Evolutionary conservation across 2,329 filamentous ascomycete species (phyloP), one percentile per base, ranked within the genome.

Genomic region (Pezicula neosporulosa): DNA sequence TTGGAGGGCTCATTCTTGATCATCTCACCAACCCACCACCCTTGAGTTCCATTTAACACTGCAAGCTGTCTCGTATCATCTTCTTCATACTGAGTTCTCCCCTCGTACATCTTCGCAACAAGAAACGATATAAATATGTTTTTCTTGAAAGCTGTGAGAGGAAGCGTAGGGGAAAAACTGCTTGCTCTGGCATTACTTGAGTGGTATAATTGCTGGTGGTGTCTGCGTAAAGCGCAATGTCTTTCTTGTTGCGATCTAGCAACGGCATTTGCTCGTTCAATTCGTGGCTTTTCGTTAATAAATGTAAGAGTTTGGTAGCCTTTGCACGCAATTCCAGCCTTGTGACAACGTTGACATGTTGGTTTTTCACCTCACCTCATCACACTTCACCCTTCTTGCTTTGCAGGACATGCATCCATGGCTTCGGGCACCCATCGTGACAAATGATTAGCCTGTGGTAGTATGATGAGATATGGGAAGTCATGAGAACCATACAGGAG

Each of bases 301-400:
- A 50, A 50, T 6, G 13, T 44, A 16, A 50, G 18, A 9, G 27
- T 8, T 8, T 24, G 57, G 52, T 71, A 72, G 9, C 68, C 68
- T 33, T 68, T 62, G 48, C 70, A 72, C 6, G 62, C 47, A 46
- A 70, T 65, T 30, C 64, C 63, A 30, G 66, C 68, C n/a, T 63
- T 61, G 21, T 68, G 51, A 46, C 70, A 72, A 18, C 68, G 66
- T 27, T 64, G 63, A 39, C 70, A 73, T 5, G 60, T 60, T 8
- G 69, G 70, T 4, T 59, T 62, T 2, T n/a, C n/a, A n/a, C n/a
- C n/a, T n/a, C n/a, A 57, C 58, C 35, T 67, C 55, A 39, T 71
- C 68, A 41, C 68, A 72, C 38, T 53, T 52, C 13, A 55, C 48
- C 28, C 44, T 47, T 19, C 66, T 56, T 47, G 67, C 61, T 30